Base-by-base conservation (phyloP, 805 yeast genomes). In the Nakazawaea ishiwadae region DNA sequence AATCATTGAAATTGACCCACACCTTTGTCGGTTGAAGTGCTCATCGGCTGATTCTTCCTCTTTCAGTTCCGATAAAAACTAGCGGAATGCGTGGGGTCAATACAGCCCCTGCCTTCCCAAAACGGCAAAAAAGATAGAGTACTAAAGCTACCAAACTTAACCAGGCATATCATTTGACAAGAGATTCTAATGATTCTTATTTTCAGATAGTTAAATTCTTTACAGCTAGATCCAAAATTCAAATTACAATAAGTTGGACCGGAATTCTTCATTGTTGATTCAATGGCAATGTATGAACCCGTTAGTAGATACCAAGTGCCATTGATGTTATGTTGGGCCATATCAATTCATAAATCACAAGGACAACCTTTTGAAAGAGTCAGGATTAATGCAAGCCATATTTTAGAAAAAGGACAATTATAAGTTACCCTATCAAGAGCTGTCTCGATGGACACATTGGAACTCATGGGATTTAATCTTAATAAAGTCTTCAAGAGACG, bases 281-380 rank as follows among this genome's bases (percentile, higher is more conserved):
- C 55, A 37, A 36, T 69, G 9, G 56, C 58, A 4, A 40, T 30
- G 35, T 16, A 19, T 5, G 30, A 14, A 10, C 30, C 34, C n/a
- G 24, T 27, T 14, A 11, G n/a, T 5, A 66, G 90, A 53, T 54
- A 48, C 0, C 95, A 85, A 54, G 49, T 84, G 2, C 95, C 95
- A 1, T 63, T 85, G 24, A 65, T 83, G 44, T 61, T 85, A 29
- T 79, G 93, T 16, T 85, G 93, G 91, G 89, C 95, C 0, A 58
- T 85, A 49, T 85, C 93, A 0, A 84, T 85, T 37, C 95, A 85
- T 54, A 85, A 85, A 56, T 77, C 93, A 0, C 95, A 85, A 56
- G 95, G 95, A 2, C 93, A 85, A 61, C 84, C 95, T 0, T 69
- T 85, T 32, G 78, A 75, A 28, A 59, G 85, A 47, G 79, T 85